These are phyloP conservation scores for Sisymbrium irio DNA, from an alignment of 345 rosid species.

Conservation along the genomic window DNA sequence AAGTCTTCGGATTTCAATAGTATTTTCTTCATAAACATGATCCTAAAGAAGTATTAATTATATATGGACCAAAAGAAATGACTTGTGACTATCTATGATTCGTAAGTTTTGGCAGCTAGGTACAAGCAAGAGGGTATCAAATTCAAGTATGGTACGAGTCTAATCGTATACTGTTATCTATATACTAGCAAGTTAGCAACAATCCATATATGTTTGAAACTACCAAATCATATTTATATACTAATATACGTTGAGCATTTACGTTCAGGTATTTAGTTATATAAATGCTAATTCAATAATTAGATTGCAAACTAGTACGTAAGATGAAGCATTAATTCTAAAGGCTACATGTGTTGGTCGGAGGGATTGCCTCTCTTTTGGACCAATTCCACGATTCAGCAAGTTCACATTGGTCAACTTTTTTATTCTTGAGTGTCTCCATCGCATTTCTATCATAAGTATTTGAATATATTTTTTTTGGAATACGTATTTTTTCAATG, in stretches of 20 bases:
- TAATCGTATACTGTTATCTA: neutral
- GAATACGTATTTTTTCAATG: neutral
- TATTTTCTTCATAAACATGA: neutral
- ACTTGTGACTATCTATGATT: too few species aligned
- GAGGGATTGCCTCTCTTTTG: neutral
- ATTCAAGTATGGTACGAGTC: too few species aligned
- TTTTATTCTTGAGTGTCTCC: neutral
- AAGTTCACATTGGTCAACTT: conserved; percentile 5
- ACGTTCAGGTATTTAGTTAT: neutral
- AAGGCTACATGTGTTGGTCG: neutral
- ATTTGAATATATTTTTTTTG: too few species aligned
- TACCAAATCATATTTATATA: neutral
- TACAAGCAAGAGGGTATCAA: too few species aligned
- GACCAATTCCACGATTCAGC: neutral
- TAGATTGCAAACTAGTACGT: conserved; percentile 1
- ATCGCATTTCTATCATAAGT: neutral
- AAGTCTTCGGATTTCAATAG: neutral
- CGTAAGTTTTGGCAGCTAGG: too few species aligned
- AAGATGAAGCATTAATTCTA: neutral
- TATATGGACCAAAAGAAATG: too few species aligned
- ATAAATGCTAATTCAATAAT: neutral
- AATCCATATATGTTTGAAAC: neutral
- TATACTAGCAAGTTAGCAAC: neutral
- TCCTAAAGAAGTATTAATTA: too few species aligned
- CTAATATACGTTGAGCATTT: neutral